Evolutionary conservation across 2,329 filamentous ascomycete genomes (phyloP).

Genomic region (Teratosphaeria nubilosa): DNA sequence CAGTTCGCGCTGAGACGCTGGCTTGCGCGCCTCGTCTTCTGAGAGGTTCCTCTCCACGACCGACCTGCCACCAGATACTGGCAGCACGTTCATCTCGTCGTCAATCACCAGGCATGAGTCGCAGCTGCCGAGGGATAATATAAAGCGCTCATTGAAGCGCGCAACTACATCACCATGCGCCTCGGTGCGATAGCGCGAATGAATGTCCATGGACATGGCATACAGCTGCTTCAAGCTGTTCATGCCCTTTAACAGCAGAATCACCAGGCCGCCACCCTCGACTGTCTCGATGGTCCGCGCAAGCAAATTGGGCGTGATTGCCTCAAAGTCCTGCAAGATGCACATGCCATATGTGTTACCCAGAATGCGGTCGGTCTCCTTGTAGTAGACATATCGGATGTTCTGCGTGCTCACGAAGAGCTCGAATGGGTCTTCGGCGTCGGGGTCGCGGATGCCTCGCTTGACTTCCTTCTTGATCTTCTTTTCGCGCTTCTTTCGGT

Average conservation of each 20-base stretch:
- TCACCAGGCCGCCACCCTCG: constrained; percentile 84
- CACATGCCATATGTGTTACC: constrained; percentile 99
- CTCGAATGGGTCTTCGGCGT: constrained; percentile 91
- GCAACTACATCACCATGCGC: constrained; percentile 91
- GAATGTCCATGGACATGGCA: constrained; percentile 94
- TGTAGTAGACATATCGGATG: constrained; percentile 98
- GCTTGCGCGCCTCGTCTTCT: constrained; percentile 64
- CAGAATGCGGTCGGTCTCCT: constrained; percentile 97
- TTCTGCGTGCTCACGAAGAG: constrained; percentile 93
- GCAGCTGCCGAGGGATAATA: constrained; percentile 89
- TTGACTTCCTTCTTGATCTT: constrained; percentile 99
- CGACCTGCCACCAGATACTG: constrained; percentile 88
- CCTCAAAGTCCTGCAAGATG: constrained; percentile 96
- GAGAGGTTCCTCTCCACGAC: constrained; percentile 73
- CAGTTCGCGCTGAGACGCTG: constrained; percentile 62
- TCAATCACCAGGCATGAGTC: constrained; percentile 91
- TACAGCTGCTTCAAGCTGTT: constrained; percentile 94
- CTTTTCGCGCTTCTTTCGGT: constrained; percentile 93
- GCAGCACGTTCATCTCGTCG: constrained; percentile 93
- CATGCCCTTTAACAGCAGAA: constrained; percentile 91
- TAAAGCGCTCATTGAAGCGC: constrained; percentile 94
- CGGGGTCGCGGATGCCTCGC: constrained; percentile 81
- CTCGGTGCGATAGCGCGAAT: constrained; percentile 91
- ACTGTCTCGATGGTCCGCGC: constrained; percentile 95
- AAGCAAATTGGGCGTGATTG: constrained; percentile 90